Evolutionary conservation across 2,329 filamentous ascomycete species (phyloP).

Genomic region (Arthrobotrys musiformis): DNA sequence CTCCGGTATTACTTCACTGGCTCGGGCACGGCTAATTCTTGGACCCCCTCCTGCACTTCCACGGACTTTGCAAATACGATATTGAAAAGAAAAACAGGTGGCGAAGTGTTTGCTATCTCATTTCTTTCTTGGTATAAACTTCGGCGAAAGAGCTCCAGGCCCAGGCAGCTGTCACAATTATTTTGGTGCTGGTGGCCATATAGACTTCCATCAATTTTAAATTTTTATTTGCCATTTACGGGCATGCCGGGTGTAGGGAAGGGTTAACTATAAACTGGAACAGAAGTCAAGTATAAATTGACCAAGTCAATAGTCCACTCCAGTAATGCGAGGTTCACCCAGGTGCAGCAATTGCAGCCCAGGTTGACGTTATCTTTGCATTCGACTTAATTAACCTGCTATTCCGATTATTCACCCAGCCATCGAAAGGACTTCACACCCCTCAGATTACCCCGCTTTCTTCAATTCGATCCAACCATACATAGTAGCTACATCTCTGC

Average conservation of each 20-base stretch:
- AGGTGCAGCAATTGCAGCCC: not conserved
- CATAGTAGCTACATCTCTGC: not conserved
- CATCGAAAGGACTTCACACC: conserved; percentile 5
- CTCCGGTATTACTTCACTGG: not conserved
- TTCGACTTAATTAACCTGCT: not conserved
- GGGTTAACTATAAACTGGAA: not conserved
- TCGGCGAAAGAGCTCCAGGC: not conserved
- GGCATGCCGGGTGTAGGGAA: not conserved
- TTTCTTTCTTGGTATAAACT: too few relatives aligned
- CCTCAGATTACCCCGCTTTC: not conserved
- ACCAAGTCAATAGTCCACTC: not conserved
- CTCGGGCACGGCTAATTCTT: not conserved
- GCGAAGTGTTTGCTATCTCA: not conserved
- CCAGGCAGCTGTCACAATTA: not conserved
- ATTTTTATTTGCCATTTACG: conserved; percentile 10
- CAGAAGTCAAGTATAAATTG: conserved; percentile 6
- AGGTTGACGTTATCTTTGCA: conserved; percentile 14
- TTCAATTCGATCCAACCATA: too few relatives aligned
- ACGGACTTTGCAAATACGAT: not conserved
- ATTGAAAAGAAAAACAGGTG: conserved; percentile 1
- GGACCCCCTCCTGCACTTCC: not conserved
- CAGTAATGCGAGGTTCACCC: not conserved
- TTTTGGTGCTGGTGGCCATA: conserved; percentile 18
- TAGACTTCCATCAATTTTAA: not conserved
- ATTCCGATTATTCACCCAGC: not conserved